Evolutionary conservation across 108 stramenopile genomes (phyloP), one percentile per base, ranked within the genome.

Genomic region (Fistulifera pelliculosa): DNA sequence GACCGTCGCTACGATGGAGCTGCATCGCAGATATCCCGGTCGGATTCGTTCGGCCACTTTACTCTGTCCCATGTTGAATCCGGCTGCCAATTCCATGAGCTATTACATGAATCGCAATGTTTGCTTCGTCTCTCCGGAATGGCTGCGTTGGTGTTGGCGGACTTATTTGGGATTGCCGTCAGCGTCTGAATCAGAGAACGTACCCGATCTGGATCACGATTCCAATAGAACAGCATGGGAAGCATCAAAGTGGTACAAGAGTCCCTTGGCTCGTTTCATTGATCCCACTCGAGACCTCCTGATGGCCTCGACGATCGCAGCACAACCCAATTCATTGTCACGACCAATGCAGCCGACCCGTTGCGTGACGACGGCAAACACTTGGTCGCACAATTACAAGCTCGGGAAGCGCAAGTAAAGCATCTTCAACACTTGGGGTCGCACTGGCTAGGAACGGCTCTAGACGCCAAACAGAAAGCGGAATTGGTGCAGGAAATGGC

Each of bases 111-210:
- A 50, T 50, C 26, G 24, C 13, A 50, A 50, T 24, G 23, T 26
- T 2, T 24, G 49, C 4, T 23, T 50, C 14, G 23, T 24, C 2
- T 5, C 49, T 23, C 24, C 26, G 17, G 49, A 24, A 24, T 50
- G 49, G 49, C 10, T 50, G 23, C 49, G 49, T 24, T 50, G 49
- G 49, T 50, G 49, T 23, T 50, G 49, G 49, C 17, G 26, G 23
- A 15, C 22, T 2, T 50, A 24, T 21, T 50, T 50, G 49, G 49
- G 23, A 24, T 24, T 50, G 49, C 49, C 49, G 23, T 4, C 23
- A 2, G 3, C 18, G 21, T 22, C 15, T 6, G 23, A 23, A 1
- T 4, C 49, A 15, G 19, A 15, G 49, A 15, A 6, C 11, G 45
- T 21, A 47, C 12, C 23, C 4, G 14, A 15, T 19, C 17, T 15